Evolutionary conservation across 305 asterid genomes (phyloP), one percentile per base, ranked within the genome.

Genomic region (Fraxinus greggii): DNA sequence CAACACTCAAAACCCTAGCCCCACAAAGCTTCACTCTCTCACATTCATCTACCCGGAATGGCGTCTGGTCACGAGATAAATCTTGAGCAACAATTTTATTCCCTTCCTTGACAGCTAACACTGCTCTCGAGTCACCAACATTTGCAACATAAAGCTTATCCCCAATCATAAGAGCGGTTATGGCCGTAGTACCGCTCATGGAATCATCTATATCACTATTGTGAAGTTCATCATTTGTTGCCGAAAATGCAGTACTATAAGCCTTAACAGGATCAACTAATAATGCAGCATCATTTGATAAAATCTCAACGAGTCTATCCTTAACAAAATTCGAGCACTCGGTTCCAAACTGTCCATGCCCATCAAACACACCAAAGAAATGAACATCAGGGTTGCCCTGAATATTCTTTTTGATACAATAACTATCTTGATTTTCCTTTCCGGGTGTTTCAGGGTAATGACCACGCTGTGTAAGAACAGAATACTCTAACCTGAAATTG

Each of bases 121-220:
- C 98, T 0, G 99, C 99, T 76, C 99, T 89, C 4, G 99, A 95
- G 54, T 95, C 99, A 23, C 99, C 99, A 33, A 94, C 98, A 87
- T 95, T 95, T n/a, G 99, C 99, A 76, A 95, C 97, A 65, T 92
- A 95, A 24, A 95, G 84, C 90, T 81, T 92, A 81, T 95, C 89
- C 82, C 97, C 99, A 45, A 94, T 80, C 2, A 94, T 86, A 26
- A 95, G 95, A 40, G 91, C 95, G 4, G 99, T 93, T 36, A 95
- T 93, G 48, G 98, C 99, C 1, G 99, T 95, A 1, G 99, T 95
- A 45, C 99, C 99, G 88, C 99, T 95, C 99, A 95, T 95, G 54
- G 97, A 86, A 88, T 95, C 99, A 81, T 95, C 99, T 79, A 95
- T 88, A 4, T 85, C 89, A 80, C 93, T 93, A 59, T 76, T 77